phyloP scores from a whole-genome alignment of 331 rosid genomes.

The Prunus yedoensis region DNA sequence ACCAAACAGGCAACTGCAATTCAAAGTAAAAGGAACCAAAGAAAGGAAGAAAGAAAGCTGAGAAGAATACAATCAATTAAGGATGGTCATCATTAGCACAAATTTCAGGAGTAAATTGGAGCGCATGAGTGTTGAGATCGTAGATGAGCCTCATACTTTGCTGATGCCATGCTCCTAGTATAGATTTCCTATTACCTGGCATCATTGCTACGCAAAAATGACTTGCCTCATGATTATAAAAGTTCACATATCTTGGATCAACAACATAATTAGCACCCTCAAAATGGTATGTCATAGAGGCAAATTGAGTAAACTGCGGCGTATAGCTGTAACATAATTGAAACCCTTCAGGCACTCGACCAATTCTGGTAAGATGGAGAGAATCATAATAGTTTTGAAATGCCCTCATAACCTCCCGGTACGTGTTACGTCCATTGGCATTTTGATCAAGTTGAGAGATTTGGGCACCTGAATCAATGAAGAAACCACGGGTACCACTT shows the following conservation, averaged over 20 bases:
- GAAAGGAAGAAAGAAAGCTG: too few species aligned
- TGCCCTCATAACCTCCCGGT: conserved; percentile 4
- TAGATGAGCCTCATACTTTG: conserved; percentile 22
- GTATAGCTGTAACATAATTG: conserved; percentile 13
- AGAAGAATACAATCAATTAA: neutral
- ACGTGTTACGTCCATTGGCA: neutral
- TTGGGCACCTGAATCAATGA: conserved; percentile 12
- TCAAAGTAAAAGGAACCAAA: too few species aligned
- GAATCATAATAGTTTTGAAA: conserved; percentile 2
- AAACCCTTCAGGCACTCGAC: neutral
- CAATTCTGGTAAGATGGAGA: neutral
- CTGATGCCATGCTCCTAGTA: conserved; percentile 32
- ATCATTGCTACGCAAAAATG: conserved; percentile 23
- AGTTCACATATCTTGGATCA: neutral
- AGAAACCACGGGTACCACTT: conserved; percentile 5
- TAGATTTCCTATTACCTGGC: neutral
- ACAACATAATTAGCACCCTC: conserved; percentile 20
- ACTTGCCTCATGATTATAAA: neutral
- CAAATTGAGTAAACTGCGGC: neutral
- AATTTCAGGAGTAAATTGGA: conserved; percentile 14
- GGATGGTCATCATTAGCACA: neutral
- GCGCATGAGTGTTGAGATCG: neutral
- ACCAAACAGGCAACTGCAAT: too few species aligned
- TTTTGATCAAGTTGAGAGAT: conserved; percentile 8
- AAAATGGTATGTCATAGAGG: conserved; percentile 21